phyloP scores from a whole-genome alignment of 164 flowering plant genomes.

The Tetracentron sinense region DNA sequence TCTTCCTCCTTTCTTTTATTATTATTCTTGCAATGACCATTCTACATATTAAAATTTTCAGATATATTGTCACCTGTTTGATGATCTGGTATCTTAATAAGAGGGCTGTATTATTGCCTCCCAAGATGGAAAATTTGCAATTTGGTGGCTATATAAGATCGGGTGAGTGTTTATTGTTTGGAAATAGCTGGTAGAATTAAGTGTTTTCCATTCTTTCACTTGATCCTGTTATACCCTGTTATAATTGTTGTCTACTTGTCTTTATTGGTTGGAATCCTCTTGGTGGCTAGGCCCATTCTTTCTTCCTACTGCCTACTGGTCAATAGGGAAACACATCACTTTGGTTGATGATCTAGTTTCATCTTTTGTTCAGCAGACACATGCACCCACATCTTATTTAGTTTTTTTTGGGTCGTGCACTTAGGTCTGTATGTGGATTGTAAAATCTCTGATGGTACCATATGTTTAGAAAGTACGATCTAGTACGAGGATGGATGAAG shows the following conservation, averaged over 20 bases:
- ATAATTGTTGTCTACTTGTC: not conserved
- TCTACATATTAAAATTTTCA: constrained; percentile 28
- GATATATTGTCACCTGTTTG: constrained; percentile 61
- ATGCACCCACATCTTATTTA: no score
- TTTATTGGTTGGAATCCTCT: not conserved
- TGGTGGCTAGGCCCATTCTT: not conserved
- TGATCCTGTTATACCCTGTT: not conserved
- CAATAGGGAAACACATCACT: not conserved
- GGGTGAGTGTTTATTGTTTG: constrained; percentile 42
- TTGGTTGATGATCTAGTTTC: not conserved
- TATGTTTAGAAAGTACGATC: no score
- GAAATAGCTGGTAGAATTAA: not conserved
- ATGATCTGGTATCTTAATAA: constrained; percentile 76
- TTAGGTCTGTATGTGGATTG: no score
- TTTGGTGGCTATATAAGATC: constrained; percentile 83
- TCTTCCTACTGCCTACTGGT: not conserved
- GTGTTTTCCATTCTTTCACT: not conserved
- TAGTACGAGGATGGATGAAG: no score
- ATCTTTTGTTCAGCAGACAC: not conserved
- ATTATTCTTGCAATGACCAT: not conserved
- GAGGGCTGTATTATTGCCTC: constrained; percentile 68
- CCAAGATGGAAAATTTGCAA: constrained; percentile 65
- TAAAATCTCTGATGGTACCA: no score
- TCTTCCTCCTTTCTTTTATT: constrained; percentile 4
- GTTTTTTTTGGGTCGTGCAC: no score